Evolutionary conservation across 768 basidiomycete species (phyloP), one percentile per base, ranked within the genome.

Genomic region (Nidularia sp.): DNA sequence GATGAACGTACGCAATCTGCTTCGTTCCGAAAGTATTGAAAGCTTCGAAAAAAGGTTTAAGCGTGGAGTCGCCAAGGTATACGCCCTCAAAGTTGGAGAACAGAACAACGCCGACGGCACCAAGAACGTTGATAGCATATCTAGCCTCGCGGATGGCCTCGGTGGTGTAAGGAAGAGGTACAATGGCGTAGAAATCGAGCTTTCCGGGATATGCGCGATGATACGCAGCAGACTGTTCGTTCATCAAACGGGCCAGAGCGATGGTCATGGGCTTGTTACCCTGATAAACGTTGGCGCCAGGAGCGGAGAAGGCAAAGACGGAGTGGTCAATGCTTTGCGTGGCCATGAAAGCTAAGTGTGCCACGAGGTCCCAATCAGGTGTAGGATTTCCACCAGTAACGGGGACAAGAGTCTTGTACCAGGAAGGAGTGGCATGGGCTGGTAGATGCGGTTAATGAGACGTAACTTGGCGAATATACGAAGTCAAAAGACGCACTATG

Each of bases 171-270:
- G 70, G 70, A 18, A 70, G 61, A 7, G 70, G 70, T 18, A 71
- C 65, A 39, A 65, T 59, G 6, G 69, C 70, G 46, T 65, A 69
- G 59, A 71, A 71, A 36, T 56, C 63, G 46, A 70, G 63, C 50
- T 62, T 57, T 0, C 53, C 52, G 7, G 69, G 67, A 33, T 65
- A 50, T 12, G 61, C 57, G 29, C 64, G 62, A 42, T 57, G 60
- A 45, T 66, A 69, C 18, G 70, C 70, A 36, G 68, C 68, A 10
- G 64, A 56, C 47, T 71, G 66, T 53, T 71, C 70, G 49, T 71
- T 71, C 48, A 71, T 62, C 12, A 71, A 53, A 45, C 70, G 66
- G 3, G 70, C 69, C 13, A 71, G 66, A 10, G 70, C 68, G 13
- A 69, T 44, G 7, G 70, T 71, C 34, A 55, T 50, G 22, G 6